A percentile compares a stretch with the other conserved stretches of the same genome.
These are phyloP conservation scores for Xerocomus potaroensis DNA, from an alignment of 768 basidiomycete genomes.

Conservation along the genomic window DNA sequence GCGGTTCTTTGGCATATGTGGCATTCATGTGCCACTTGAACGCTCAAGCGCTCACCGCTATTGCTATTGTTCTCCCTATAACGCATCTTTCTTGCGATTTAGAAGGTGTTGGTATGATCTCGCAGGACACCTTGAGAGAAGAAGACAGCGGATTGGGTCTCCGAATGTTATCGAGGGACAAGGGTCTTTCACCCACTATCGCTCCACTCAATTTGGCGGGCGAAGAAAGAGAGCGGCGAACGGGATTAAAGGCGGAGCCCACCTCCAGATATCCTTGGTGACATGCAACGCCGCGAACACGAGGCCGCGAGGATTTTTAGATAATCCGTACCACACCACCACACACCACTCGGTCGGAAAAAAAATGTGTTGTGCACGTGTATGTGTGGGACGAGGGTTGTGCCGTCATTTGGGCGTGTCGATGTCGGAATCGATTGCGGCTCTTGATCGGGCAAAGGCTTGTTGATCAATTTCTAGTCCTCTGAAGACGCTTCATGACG, in stretches of 20 bases:
- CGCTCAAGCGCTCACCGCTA: slow-evolving; percentile 27
- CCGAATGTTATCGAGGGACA: background rate
- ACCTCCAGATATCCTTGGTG: slow-evolving; percentile 13
- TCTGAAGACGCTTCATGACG: background rate
- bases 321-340: slow-evolving; percentile 20
- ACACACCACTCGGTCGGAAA: slow-evolving; percentile 16
- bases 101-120: background rate
- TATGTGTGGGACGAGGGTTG: slow-evolving; percentile 6
- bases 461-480: background rate
- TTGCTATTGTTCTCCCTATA: slow-evolving; percentile 24
- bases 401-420: slow-evolving; percentile 1
- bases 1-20: background rate
- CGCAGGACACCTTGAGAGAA: background rate
- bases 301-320: slow-evolving; percentile 26
- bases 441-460: slow-evolving; percentile 8
- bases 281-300: slow-evolving; percentile 20
- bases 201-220: background rate
- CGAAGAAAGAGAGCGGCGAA: background rate
- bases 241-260: background rate
- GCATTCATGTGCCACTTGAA: too few relatives aligned
- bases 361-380: slow-evolving; percentile 25
- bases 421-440: slow-evolving; percentile 8
- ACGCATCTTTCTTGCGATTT: slow-evolving; percentile 14
- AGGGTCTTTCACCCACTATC: background rate
- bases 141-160: background rate